Evolutionary conservation across 2,329 filamentous ascomycete genomes (phyloP).

Genomic region (Emmonsiellopsis sp.): DNA sequence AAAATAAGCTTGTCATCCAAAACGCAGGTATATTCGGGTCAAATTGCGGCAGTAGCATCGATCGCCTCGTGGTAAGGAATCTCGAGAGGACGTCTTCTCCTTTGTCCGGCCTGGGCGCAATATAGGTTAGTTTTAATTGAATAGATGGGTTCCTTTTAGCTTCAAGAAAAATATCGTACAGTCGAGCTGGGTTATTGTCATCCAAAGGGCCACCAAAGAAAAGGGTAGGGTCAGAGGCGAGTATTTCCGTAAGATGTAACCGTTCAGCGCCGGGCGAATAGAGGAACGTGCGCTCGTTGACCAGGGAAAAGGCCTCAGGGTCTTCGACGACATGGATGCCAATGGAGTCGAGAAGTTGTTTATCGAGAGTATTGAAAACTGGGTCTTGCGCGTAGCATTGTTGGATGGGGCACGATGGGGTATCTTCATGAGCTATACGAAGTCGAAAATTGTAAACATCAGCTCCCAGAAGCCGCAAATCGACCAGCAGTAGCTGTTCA

Average conservation of each 20-base stretch:
- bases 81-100: constrained; percentile 16
- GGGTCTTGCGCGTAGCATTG: constrained; percentile 46
- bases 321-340: constrained; percentile 33
- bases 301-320: constrained; percentile 44
- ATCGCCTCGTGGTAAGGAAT: constrained; percentile 16
- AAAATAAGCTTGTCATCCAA: constrained; percentile 30
- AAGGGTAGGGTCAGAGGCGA: constrained; percentile 43
- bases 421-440: background rate
- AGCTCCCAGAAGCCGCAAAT: constrained; percentile 4
- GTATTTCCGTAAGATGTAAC: constrained; percentile 42
- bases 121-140: background rate
- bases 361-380: constrained; percentile 41
- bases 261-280: constrained; percentile 53
- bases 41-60: constrained; percentile 22
- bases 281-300: constrained; percentile 44
- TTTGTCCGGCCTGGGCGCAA: constrained; percentile 6
- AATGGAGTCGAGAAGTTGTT: constrained; percentile 25
- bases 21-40: constrained; percentile 27
- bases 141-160: background rate
- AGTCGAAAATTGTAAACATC: background rate
- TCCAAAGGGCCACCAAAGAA: constrained; percentile 48
- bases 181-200: background rate
- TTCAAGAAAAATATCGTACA: constrained; percentile 1
- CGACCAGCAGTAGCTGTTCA: background rate
- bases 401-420: constrained; percentile 27